A percentile compares a stretch with the other conserved stretches of the same genome.
phyloP scores from a whole-genome alignment of 805 yeast genomes.

The Metschnikowia colocasiae region DNA sequence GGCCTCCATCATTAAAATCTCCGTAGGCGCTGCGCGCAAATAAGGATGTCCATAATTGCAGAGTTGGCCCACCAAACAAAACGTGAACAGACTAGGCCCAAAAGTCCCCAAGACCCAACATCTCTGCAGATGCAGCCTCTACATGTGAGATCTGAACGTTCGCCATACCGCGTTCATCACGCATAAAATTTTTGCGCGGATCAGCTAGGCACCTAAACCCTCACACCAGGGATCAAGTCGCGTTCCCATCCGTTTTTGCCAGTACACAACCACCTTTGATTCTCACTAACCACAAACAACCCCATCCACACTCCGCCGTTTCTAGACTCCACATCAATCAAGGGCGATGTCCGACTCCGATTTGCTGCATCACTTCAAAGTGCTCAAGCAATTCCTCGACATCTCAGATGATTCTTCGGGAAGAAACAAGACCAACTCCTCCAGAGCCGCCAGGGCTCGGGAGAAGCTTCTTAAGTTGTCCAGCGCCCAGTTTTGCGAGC shows the following conservation, averaged over 20 bases:
- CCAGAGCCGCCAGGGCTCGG: constrained; percentile 78
- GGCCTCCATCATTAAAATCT: not conserved
- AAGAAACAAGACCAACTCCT: constrained; percentile 39
- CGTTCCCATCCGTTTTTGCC: not conserved
- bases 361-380: constrained; percentile 45
- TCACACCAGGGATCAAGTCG: not conserved
- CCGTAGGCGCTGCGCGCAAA: no score
- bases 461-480: constrained; percentile 81
- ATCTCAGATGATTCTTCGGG: constrained; percentile 44
- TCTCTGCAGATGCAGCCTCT: not conserved
- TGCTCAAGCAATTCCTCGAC: constrained; percentile 48
- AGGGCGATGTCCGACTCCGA: constrained; percentile 21
- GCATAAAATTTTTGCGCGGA: constrained; percentile 2
- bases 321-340: not conserved
- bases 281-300: constrained; percentile 3
- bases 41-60: no score
- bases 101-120: not conserved
- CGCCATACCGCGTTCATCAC: not conserved
- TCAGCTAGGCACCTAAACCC: not conserved
- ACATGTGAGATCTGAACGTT: not conserved
- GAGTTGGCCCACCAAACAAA: not conserved
- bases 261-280: constrained; percentile 1
- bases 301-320: not conserved
- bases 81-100: not conserved
- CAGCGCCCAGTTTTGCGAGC: constrained; percentile 77